A percentile compares a stretch with the other conserved stretches of the same genome.
phyloP scores from a whole-genome alignment of 331 rosid species.

The Stylosanthes scabra region DNA sequence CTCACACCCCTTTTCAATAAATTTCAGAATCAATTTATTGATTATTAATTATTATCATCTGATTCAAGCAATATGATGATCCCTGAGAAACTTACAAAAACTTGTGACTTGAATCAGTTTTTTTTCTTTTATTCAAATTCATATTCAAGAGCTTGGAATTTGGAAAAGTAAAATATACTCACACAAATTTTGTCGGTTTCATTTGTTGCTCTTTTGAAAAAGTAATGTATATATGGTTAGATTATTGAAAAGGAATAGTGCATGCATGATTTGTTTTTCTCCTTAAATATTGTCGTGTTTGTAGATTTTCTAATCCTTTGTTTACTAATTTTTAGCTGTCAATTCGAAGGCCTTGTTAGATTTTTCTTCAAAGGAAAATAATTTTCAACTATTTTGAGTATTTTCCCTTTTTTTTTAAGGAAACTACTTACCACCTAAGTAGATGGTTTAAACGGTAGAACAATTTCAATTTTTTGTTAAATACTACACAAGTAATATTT shows the following conservation, averaged over 20 bases:
- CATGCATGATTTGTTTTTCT: not conserved
- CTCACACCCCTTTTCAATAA: constrained; percentile 57
- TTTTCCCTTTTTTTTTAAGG: too few relatives aligned
- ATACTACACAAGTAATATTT: too few relatives aligned
- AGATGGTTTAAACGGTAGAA: too few relatives aligned
- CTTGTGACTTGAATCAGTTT: constrained; percentile 57
- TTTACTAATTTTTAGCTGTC: constrained; percentile 7
- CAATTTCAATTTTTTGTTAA: too few relatives aligned
- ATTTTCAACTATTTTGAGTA: too few relatives aligned
- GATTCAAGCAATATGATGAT: constrained; percentile 33
- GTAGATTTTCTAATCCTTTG: not conserved
- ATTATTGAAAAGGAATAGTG: not conserved
- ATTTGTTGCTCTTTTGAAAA: constrained; percentile 27
- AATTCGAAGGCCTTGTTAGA: constrained; percentile 1
- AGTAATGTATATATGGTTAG: constrained; percentile 28
- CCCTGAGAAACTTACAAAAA: constrained; percentile 33
- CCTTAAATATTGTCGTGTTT: not conserved
- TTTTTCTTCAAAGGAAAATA: not conserved
- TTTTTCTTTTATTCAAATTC: constrained; percentile 1
- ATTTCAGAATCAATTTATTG: constrained; percentile 2
- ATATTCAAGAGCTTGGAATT: not conserved
- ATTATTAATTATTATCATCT: not conserved
- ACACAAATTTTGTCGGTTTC: constrained; percentile 52
- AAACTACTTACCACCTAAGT: too few relatives aligned
- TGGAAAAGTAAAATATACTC: not conserved